Evolutionary conservation across 2,329 filamentous ascomycete species (phyloP), one percentile per base, ranked within the genome.

Genomic region (Xylogone sp.): DNA sequence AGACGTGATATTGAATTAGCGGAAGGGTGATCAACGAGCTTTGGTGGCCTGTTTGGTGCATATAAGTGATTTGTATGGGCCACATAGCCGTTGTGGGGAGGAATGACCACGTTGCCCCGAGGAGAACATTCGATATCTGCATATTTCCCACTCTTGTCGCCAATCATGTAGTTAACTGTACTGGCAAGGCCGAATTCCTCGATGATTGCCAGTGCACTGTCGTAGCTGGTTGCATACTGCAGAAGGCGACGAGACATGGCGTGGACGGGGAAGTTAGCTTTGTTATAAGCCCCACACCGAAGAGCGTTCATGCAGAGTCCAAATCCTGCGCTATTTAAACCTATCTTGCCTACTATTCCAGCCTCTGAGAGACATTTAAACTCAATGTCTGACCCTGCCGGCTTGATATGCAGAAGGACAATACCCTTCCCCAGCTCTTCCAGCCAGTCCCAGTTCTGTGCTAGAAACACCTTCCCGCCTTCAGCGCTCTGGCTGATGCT

Each of bases 281-380:
- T 4, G 34, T 13, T 18, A 9, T 16, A 7, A 16, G 12, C 34
- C n/a, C 4, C 34, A 16, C 12, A 5, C 13, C 69, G 66, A 54
- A 82, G 77, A 3, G 79, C 79, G 58, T 82, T 83, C 44, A 82
- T 67, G 34, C 73, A 73, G 0, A 78, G 75, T 1, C 77, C 79
- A 0, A 82, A 76, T 3, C 78, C 77, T 1, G 60, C 56, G 43
- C 65, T 69, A 58, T 82, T 82, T 50, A 82, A 65, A 1, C 79
- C 79, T 43, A 83, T 80, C 59, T 82, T 56, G 6, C 54, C 53
- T 18, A 55, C 44, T n/a, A 56, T 48, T 3, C 54, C 53, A 9
- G 54, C 54, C 53, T 62, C 45, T 19, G 34, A 48, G 34, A 6
- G 18, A 48, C 5, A 27, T 6, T 27, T 21, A 13, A 24, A 22